phyloP scores from a whole-genome alignment of 2,329 filamentous ascomycete genomes.

The Arthroderma uncinatum region DNA sequence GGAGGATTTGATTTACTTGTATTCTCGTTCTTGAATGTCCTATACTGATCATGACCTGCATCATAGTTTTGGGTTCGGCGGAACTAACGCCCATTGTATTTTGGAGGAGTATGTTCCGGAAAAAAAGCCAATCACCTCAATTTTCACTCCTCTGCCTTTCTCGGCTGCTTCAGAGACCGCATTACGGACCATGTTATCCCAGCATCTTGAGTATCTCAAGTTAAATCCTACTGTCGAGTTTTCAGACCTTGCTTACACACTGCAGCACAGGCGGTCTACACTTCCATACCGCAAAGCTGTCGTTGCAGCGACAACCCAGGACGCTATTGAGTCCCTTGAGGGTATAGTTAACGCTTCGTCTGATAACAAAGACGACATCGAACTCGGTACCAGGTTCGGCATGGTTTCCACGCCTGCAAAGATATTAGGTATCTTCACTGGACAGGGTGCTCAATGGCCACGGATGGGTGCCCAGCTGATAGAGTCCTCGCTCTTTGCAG shows the following conservation, averaged over 20 bases:
- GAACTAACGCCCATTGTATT: conserved; percentile 21
- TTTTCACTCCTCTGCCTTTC: neutral
- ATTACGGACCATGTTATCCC: neutral
- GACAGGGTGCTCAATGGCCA: conserved; percentile 16
- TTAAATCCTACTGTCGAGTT: conserved; percentile 1
- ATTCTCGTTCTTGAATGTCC: neutral
- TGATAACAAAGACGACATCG: neutral
- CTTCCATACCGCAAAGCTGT: conserved; percentile 2
- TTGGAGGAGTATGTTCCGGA: conserved; percentile 13
- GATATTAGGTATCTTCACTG: conserved; percentile 14
- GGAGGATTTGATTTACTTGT: neutral
- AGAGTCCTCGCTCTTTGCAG: neutral
- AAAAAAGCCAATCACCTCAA: neutral
- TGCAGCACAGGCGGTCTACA: conserved; percentile 4
- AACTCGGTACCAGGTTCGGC: neutral
- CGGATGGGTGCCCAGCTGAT: conserved; percentile 8
- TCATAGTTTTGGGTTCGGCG: conserved; percentile 23
- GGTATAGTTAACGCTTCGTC: neutral
- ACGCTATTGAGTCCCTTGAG: neutral
- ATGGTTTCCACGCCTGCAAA: neutral
- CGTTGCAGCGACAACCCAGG: neutral
- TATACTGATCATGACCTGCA: neutral
- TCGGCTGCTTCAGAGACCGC: neutral
- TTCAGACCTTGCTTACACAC: conserved; percentile 2
- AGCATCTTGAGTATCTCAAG: neutral